Evolutionary conservation across 805 yeast species (phyloP), one percentile per base, ranked within the genome.

Genomic region (Debaryomyces castellii): DNA sequence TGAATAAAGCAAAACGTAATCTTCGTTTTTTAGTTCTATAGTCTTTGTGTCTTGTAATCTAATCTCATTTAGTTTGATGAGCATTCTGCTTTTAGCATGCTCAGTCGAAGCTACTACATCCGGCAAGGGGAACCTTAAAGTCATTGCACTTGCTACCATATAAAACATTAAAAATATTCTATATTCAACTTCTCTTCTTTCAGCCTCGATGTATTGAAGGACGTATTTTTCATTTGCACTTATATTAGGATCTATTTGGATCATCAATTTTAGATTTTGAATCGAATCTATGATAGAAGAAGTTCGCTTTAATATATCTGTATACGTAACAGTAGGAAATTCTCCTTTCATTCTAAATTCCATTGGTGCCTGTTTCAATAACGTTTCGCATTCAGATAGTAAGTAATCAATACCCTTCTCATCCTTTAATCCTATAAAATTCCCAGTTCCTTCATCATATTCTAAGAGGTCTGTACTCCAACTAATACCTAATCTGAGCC

Each of bases 391-490:
- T 51, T 85, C 89, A 9, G 74, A 56, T 71, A 87, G 74, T 10
- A 84, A 71, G 9, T 67, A 65, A 51, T 83, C 82, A 25, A 84
- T 55, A 58, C 62, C 80, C 67, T 57, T 60, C 39, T 66, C 62
- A 52, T 71, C 82, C 41, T 71, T 66, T 22, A 78, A 62, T 1
- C 83, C 83, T 30, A 69, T 59, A 9, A 76, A 55, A 2, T 40
- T 44, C 2, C 49, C 41, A 44, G 62, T 47, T 28, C 50, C 55
- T 12, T 55, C 62, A 28, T 63, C 59, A 42, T 68, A 76, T 14
- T 73, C 77, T 49, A 88, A 64, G 1, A 91, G 89, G 51, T 87
- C 92, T 40, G 82, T 69, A 52, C 83, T 84, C 96, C 95, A 88
- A 7, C 83, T 74, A 18, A 89, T 75, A 1, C 96, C 96, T 76